Conservation (phyloP, 2,329 filamentous ascomycete species). For the Fonsecaea pedrosoi region DNA sequence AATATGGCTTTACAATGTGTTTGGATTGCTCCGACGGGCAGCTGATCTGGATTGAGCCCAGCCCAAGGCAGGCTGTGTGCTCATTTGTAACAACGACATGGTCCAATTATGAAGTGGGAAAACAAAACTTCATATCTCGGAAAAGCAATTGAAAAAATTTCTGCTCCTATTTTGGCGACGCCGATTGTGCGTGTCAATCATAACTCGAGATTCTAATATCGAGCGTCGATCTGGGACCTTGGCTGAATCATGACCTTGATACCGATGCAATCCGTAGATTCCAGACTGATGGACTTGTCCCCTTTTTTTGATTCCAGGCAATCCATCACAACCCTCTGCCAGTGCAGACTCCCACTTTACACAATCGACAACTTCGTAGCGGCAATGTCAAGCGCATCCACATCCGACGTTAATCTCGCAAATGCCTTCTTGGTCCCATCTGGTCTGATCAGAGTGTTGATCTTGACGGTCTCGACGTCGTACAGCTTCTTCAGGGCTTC, state of each 20-base stretch:
- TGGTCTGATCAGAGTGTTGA: conserved; percentile 97
- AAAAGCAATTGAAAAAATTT: conserved; percentile 29
- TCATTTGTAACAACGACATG: conserved; percentile 17
- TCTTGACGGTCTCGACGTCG: conserved; percentile 97
- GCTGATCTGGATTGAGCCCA: not conserved
- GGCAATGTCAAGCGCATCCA: conserved; percentile 98
- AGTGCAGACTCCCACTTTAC: conserved; percentile 57
- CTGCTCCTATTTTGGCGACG: conserved; percentile 27
- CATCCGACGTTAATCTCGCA: conserved; percentile 90
- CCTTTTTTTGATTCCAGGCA: not conserved
- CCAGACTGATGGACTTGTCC: not conserved
- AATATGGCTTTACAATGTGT: not conserved
- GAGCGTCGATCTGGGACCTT: conserved; percentile 22
- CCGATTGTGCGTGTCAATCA: conserved; percentile 32
- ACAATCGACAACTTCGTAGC: conserved; percentile 99
- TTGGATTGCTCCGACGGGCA: not conserved
- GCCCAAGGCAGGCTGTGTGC: conserved; percentile 7
- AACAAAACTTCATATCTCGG: conserved; percentile 6
- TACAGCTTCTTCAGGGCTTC: conserved; percentile 98
- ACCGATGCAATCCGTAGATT: conserved; percentile 6
- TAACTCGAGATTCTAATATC: conserved; percentile 49
- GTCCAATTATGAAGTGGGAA: not conserved
- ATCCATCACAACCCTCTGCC: conserved; percentile 7
- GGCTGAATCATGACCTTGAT: conserved; percentile 34
- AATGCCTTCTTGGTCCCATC: conserved; percentile 99